These are phyloP conservation scores for Dryas drummondii DNA, from an alignment of 306 rosid genomes.

Conservation along the genomic window DNA sequence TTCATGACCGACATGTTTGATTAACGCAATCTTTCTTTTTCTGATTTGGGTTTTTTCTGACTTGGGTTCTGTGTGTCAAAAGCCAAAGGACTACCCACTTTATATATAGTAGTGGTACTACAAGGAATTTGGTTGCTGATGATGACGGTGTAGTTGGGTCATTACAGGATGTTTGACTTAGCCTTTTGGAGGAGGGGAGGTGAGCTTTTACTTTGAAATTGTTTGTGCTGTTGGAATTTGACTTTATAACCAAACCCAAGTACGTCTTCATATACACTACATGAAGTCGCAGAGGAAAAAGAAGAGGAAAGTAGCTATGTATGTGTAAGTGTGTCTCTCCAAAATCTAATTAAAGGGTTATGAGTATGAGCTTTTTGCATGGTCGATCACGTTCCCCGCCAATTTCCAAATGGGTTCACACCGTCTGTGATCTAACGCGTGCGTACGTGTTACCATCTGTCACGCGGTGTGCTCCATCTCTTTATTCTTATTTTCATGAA, in stretches of 20 bases:
- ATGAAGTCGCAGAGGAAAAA: slow-evolving; percentile 10
- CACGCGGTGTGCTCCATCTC: slow-evolving; percentile 10
- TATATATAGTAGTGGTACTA: slow-evolving; percentile 19
- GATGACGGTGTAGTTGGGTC: slow-evolving; percentile 52
- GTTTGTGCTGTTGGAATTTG: slow-evolving; percentile 39
- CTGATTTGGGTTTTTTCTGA: neutral
- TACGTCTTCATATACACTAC: neutral
- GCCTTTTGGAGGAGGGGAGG: neutral
- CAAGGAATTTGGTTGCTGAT: neutral
- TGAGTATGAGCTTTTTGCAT: slow-evolving; percentile 25
- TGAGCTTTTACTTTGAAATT: slow-evolving; percentile 25
- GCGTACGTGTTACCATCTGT: slow-evolving; percentile 20
- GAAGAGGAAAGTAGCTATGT: neutral
- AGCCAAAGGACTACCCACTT: neutral
- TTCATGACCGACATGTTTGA: slow-evolving; percentile 31
- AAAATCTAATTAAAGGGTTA: neutral
- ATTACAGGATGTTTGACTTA: slow-evolving; percentile 45
- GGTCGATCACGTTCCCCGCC: slow-evolving; percentile 20
- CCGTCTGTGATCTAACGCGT: slow-evolving; percentile 31
- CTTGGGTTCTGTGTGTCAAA: neutral
- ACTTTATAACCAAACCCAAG: slow-evolving; percentile 22
- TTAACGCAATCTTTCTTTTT: neutral
- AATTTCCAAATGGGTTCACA: neutral
- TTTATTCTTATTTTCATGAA: neutral
- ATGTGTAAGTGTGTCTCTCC: neutral